Evolutionary conservation across 768 basidiomycete genomes (phyloP), one percentile per base, ranked within the genome.

Genomic region (Phanerodontia chrysosporium): DNA sequence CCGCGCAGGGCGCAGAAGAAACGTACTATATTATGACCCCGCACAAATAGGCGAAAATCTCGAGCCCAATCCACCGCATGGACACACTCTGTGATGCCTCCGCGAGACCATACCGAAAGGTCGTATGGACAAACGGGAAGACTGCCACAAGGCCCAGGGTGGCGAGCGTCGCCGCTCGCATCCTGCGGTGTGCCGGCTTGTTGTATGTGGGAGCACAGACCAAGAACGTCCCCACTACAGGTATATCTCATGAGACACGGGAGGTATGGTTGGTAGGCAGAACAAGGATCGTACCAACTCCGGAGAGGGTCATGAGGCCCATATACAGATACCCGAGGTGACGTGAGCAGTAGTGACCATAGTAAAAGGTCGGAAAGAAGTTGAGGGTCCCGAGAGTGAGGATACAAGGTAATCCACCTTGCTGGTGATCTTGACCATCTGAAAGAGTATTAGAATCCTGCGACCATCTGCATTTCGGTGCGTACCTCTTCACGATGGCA

Each of bases 401-500:
- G 30, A 51, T 51, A 32, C 49, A 2, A 51, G 29, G 28, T 30
- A 51, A n/a, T 51, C 49, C 13, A 51, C n/a, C n/a, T 22, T 28
- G 29, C 30, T 51, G 1, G 49, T 51, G 28, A 13, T n/a, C 8
- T 22, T 28, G 16, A 51, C 49, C 4, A 51, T 22, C 49, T 51
- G 49, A n/a, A 51, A 51, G 30, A 4, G 22, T 32, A 16, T 49
- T 8, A 8, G 16, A 10, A 48, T 25, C 21, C 21, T 24, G 9
- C 22, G 12, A 48, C 7, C 3, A 24, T 9, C 22, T 6, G 13
- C 13, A 35, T 35, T 6, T 13, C 1, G 18, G 6, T 12, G 32
- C 49, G 18, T 8, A 51, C 49, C n/a, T 51, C 49, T 32, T 51
- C 49, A 7, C 49, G 49, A 51, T 51, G 49, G 49, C 49, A 51